A percentile compares a stretch with the other conserved stretches of the same genome.
Evolutionary conservation across 352 stramenopile genomes (phyloP).

Genomic region (Globisporangium cederbergense): DNA sequence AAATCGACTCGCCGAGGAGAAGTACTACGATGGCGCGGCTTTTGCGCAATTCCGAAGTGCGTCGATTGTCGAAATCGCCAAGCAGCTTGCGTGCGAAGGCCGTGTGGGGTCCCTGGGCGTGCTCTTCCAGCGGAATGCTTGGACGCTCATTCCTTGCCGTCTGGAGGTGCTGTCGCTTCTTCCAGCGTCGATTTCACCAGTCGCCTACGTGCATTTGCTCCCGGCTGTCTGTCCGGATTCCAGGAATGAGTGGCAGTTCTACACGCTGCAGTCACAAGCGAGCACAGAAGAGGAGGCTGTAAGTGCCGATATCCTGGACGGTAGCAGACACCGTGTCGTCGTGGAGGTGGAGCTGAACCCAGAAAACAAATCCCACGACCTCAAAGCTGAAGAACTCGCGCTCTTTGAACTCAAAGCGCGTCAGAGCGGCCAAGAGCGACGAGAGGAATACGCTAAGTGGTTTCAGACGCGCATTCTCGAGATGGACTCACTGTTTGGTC

Average conservation of each 20-base stretch:
- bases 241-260: constrained; percentile 38
- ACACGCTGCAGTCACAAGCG: constrained; percentile 22
- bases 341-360: constrained; percentile 23
- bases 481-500: constrained; percentile 55
- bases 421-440: constrained; percentile 22
- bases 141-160: constrained; percentile 46
- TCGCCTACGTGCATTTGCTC: constrained; percentile 41
- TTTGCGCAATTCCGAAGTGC: constrained; percentile 32
- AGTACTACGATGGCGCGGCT: constrained; percentile 41
- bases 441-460: constrained; percentile 40
- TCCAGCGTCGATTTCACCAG: constrained; percentile 33
- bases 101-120: constrained; percentile 39
- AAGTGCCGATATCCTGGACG: neutral
- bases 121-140: constrained; percentile 48
- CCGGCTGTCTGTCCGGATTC: constrained; percentile 32
- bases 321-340: neutral
- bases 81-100: constrained; percentile 46
- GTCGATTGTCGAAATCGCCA: constrained; percentile 33
- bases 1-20: constrained; percentile 19
- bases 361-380: constrained; percentile 43
- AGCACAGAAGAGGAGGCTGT: constrained; percentile 3
- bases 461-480: constrained; percentile 50
- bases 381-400: constrained; percentile 32
- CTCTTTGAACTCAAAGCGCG: constrained; percentile 32
- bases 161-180: constrained; percentile 46